Conservation (phyloP, 306 rosid genomes). For the Vigna trinervia region DNA sequence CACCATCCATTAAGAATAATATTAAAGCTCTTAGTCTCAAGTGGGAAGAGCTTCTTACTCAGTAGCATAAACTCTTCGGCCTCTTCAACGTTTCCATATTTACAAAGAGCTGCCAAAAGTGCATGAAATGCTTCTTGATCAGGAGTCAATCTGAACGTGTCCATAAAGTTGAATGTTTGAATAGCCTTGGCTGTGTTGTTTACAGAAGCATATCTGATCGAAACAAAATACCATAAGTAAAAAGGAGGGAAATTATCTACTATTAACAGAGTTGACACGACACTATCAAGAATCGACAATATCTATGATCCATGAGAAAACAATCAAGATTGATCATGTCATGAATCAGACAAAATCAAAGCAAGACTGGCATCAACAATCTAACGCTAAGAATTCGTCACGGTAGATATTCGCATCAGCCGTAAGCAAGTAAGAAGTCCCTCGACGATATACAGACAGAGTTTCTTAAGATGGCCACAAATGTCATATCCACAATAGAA, state of each 20-base stretch:
- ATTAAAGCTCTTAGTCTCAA: conserved; percentile 70
- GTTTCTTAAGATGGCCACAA: conserved; percentile 9
- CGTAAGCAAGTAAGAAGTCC: conserved; percentile 25
- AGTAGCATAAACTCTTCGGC: conserved; percentile 91
- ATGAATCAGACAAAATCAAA: not conserved
- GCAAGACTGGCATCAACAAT: conserved; percentile 13
- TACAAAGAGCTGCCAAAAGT: conserved; percentile 73
- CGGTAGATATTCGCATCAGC: conserved; percentile 3
- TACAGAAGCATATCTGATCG: conserved; percentile 75
- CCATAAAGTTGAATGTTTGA: conserved; percentile 81
- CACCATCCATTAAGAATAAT: conserved; percentile 92
- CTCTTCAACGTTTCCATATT: conserved; percentile 75
- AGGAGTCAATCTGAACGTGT: conserved; percentile 74
- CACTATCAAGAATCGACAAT: conserved; percentile 20
- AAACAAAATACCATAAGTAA: conserved; percentile 29
- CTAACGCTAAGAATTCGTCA: not conserved
- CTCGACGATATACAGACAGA: not conserved
- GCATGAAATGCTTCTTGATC: conserved; percentile 71
- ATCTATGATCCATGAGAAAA: conserved; percentile 32
- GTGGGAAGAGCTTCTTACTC: conserved; percentile 79
- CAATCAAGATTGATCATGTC: not conserved
- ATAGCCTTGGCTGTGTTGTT: conserved; percentile 66
- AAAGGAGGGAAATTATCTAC: conserved; percentile 7
- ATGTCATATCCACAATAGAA: not conserved
- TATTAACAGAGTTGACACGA: conserved; percentile 5